Base-by-base conservation (phyloP, 495 filamentous ascomycete genomes). In the Polyplosphaeria fusca region DNA sequence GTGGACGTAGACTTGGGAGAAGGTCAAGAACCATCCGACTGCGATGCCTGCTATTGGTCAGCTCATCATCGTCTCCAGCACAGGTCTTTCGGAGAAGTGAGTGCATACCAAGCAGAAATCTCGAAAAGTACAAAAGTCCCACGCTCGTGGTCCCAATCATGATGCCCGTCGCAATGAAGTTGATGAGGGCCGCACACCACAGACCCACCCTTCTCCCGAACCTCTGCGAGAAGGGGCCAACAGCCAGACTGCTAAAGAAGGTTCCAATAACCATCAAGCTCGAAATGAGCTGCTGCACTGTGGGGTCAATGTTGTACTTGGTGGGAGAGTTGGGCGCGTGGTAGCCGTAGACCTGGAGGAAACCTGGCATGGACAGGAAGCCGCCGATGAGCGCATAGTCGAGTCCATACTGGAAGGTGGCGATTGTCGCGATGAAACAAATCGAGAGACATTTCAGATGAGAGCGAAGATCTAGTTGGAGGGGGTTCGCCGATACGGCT, bases 101-200 rank as follows among this genome's bases (percentile, higher is more conserved):
- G 16, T 3, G n/a, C 48, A n/a, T 18, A 52, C 48, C 48, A 25
- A 52, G 37, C 20, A 52, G 48, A 19, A 52, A 52, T 3, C 48
- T 16, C 18, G 48, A 47, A n/a, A 55, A 55, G 35, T 57, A 57
- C 2, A 57, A 44, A 1, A 22, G 27, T 16, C 45, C 45, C 4
- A 57, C 28, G 20, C 45, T 49, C 16, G 53, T 57, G 4, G 53
- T 57, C 16, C 12, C 45, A 19, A 57, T 37, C 53, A 57, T 57
- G 12, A 57, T 40, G 3, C 9, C 30, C 2, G 42, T 57, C 30
- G 53, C 53, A 19, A 50, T 28, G 24, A 46, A 44, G 32, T 49
- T 47, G n/a, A 57, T 18, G 13, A 41, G 4, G 5, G 43, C 14
- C 14, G 53, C 53, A 19, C n/a, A n/a, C 53, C 53, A 57, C 30